Base-by-base conservation (phyloP, 805 yeast genomes). In the Starmerella potacharoeniae region DNA sequence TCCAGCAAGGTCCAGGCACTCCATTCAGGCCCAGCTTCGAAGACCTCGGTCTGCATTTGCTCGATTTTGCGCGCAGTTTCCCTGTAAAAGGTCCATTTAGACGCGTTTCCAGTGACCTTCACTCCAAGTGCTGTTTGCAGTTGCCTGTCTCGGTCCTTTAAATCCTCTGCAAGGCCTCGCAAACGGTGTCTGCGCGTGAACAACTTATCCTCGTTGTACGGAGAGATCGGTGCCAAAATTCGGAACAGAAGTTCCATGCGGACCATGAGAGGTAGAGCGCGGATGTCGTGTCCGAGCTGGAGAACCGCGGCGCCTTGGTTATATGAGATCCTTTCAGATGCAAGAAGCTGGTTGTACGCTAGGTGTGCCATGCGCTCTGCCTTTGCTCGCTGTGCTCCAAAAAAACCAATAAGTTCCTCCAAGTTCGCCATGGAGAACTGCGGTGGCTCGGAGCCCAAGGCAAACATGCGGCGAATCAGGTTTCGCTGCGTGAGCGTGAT, bases 401-500 rank as follows among this genome's bases (percentile, higher is more conserved):
- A 46, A 17, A 17, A 14, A 3, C 4, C 11, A 22, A 60, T 43
- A 6, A 55, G 37, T 17, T 11, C 29, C 8, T 16, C 37, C 28
- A 60, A 10, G 0, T 42, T 7, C 11, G 16, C 31, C 11, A 50
- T 48, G 3, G 59, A 41, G 31, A 58, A 30, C 6, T 42, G 34
- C 68, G 75, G 30, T 40, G 58, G 11, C 74, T 73, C 7, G 69
- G 69, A 5, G 67, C 67, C 14, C 66, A 75, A 0, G 42, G 69
- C 67, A 30, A 48, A 54, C 44, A 49, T 16, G 14, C 51, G 41
- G 40, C 93, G 71, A 3, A 80, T 69, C 16, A 74, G 68, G 61
- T 86, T 86, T 50, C 95, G 71, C 39, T 69, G 61, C 0, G 91
- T 84, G 46, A 82, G 71, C 9, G 64, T 61, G 2, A 74, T 68